Percentiles rank a stretch among this genome's conserved stretches.
Conservation (phyloP, 345 rosid species). For the Aquilaria malaccensis region DNA sequence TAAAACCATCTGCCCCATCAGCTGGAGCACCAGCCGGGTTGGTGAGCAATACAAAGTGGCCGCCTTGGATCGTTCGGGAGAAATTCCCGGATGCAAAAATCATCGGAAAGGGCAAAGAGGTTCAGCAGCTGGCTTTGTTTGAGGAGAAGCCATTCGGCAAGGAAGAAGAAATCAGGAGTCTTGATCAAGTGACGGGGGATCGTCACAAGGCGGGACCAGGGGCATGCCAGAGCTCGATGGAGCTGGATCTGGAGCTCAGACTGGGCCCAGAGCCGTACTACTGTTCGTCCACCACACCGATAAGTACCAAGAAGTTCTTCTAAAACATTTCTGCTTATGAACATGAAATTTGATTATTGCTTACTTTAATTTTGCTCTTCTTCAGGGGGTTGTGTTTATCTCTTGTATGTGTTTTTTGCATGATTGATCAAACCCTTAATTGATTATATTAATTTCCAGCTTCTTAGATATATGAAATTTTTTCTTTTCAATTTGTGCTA, state of each 20-base stretch:
- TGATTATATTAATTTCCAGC: too few relatives aligned
- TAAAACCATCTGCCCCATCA: background rate
- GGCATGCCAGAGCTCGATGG: slow-evolving; percentile 9
- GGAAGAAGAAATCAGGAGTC: slow-evolving; percentile 5
- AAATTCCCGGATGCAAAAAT: slow-evolving; percentile 1
- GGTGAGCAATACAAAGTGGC: slow-evolving; percentile 8
- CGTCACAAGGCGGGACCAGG: background rate
- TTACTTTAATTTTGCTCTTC: background rate
- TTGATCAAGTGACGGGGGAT: background rate
- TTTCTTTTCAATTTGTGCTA: too few relatives aligned
- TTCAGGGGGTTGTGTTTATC: background rate
- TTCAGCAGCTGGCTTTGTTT: slow-evolving; percentile 28
- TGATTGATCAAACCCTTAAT: too few relatives aligned
- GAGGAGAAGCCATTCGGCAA: slow-evolving; percentile 15
- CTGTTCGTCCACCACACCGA: slow-evolving; percentile 13
- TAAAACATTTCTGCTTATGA: slow-evolving; percentile 10
- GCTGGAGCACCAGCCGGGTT: background rate
- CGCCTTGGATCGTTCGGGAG: slow-evolving; percentile 17
- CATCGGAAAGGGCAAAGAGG: slow-evolving; percentile 9
- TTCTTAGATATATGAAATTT: too few relatives aligned
- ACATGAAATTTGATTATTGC: background rate
- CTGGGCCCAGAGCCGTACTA: slow-evolving; percentile 39
- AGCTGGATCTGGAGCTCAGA: slow-evolving; percentile 52
- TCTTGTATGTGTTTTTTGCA: too few relatives aligned
- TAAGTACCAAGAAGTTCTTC: slow-evolving; percentile 36